Base-by-base conservation (phyloP, 371 early-diverging fungal species). In the Sporodiniella umbellata region DNA sequence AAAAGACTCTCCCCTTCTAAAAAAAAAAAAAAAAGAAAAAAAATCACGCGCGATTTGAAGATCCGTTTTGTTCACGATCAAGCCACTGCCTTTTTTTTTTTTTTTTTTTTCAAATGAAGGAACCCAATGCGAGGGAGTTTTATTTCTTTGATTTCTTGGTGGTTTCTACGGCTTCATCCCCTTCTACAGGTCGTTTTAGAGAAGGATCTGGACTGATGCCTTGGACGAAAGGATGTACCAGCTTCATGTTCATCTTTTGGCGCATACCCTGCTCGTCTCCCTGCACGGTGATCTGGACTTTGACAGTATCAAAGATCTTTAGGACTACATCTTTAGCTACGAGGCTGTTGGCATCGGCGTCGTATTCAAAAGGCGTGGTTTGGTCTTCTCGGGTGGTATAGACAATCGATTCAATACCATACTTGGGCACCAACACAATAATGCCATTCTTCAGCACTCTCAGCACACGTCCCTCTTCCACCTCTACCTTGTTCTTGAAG, bases 401-500 rank as follows among this genome's bases (percentile, higher is more conserved):
- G 10, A 98, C 90, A 43, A 95, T 79, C 22, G 94, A 87, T 68
- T 98, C 98, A 47, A 98, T 85, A 39, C 98, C 98, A 63, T 90
- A 95, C 78, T 86, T 88, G 31, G 96, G 99, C 18, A 95, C 87
- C 35, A 96, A 76, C 3, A 94, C 95, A 43, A 87, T 70, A 52
- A 96, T 88, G 11, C 96, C 98, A 68, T 97, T 98, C 69, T 94
- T 89, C 49, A 95, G 66, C 11, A 95, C 81, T 45, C 92, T 88
- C 26, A 90, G 90, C 3, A 99, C 89, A 65, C 89, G 94, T 4
- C 89, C 99, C 44, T 90, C 89, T 59, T 92, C 90, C 18, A 81
- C 71, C 25, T 89, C 78, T 1, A 75, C 79, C 74, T 93, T 93
- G 66, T 87, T 87, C 66, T 86, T 91, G 79, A 98, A 95, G 78